Conservation (phyloP, 1,284 basidiomycete species). For the Ganoderma multipileum region DNA sequence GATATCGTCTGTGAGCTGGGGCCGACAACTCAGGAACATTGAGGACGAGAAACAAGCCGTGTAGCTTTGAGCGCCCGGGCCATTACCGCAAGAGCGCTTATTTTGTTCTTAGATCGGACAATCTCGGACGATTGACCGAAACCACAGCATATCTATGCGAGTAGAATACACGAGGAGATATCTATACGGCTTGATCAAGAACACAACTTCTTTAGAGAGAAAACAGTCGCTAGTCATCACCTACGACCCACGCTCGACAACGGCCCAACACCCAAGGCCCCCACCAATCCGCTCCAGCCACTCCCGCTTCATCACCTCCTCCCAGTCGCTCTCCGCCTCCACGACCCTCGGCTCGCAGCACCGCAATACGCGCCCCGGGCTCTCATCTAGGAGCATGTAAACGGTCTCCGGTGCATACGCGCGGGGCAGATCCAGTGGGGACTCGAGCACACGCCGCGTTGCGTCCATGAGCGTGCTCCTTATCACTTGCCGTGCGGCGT, state of each 20-base stretch:
- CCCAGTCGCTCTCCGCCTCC: not conserved
- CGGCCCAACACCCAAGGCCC: not conserved
- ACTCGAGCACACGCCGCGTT: not conserved
- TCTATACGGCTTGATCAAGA: too few species aligned
- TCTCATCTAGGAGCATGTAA: not conserved
- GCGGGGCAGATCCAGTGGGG: not conserved
- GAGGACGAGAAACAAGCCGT: not conserved
- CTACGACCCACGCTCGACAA: not conserved
- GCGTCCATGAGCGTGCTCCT: not conserved
- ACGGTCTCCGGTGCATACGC: not conserved
- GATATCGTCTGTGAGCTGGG: not conserved
- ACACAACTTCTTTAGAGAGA: not conserved
- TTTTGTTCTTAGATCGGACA: too few species aligned
- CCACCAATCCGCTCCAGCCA: constrained; percentile 4
- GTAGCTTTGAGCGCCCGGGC: not conserved
- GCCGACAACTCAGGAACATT: not conserved
- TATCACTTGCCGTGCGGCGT: not conserved
- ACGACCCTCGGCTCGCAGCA: not conserved
- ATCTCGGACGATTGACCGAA: not conserved
- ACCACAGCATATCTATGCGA: not conserved
- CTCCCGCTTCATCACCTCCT: constrained; percentile 2
- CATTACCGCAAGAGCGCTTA: not conserved
- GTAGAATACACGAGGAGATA: not conserved
- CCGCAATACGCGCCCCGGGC: not conserved
- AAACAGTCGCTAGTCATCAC: not conserved